A percentile compares a stretch with the other conserved stretches of the same genome.
Evolutionary conservation across 2,329 filamentous ascomycete species (phyloP).

Genomic region (Microsporum ferrugineum): DNA sequence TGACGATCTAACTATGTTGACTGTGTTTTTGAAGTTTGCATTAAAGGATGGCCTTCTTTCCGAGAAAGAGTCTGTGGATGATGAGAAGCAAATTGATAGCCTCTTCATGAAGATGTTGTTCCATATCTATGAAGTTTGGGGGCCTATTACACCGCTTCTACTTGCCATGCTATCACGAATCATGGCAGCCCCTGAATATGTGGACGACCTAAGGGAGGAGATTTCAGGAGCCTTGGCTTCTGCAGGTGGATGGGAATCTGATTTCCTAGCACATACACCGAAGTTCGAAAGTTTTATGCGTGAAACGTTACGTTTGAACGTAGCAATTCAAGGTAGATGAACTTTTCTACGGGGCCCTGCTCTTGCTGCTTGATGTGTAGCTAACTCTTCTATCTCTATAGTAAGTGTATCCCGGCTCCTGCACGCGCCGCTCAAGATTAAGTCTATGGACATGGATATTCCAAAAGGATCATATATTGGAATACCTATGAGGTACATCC

Average conservation of each 20-base stretch:
- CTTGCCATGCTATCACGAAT: background rate
- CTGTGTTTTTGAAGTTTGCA: background rate
- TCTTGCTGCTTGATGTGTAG: background rate
- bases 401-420: background rate
- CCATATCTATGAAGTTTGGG: background rate
- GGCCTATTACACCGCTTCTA: background rate
- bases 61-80: background rate
- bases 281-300: conserved; percentile 1
- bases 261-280: background rate
- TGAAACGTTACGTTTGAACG: background rate
- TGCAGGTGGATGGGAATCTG: background rate
- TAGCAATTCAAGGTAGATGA: background rate
- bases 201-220: background rate
- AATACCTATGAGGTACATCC: background rate
- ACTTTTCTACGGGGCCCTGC: background rate
- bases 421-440: background rate
- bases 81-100: background rate
- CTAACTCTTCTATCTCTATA: background rate
- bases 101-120: background rate
- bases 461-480: background rate
- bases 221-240: background rate
- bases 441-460: background rate
- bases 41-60: background rate
- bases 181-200: background rate
- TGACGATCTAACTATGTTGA: background rate